Base-by-base conservation (phyloP, 306 rosid genomes). In the Quercus bicolor region DNA sequence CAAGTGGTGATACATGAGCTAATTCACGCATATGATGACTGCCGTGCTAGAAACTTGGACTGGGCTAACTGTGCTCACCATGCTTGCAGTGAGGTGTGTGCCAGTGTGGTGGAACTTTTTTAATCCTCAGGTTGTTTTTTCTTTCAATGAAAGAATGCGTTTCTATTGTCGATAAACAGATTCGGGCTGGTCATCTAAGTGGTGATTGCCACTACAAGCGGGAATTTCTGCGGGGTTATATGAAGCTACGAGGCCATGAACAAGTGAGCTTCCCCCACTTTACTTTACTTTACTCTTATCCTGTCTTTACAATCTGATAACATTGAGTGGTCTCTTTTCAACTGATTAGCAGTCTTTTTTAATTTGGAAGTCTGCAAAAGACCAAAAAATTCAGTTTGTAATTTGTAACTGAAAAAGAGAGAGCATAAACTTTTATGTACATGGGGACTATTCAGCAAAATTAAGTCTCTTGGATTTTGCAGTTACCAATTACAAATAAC, bases 181-280 rank as follows among this genome's bases (percentile, higher is more conserved):
- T 94, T 79, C 88, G 98, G 76, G 93, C 98, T 60, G 89, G 87
- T 74, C 97, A 94, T 90, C 83, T 94, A 40, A 94, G 97, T 68
- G 98, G 98, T 77, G 97, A 94, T 82, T 92, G 98, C 77, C 98
- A 92, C 89, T 94, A 78, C 75, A 92, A 94, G 77, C 87, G 92
- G 78, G 98, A 92, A 83, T 80, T 94, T 29, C 78, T 94, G 71
- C 87, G 92, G 69, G 92, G 95, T 76, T 77, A 70, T 78, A 4
- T 86, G 72, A 92, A 86, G 68, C 61, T 94, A 52, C 85, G 88
- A 65, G 97, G 97, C 80, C 97, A 94, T 40, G 95, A 91, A 82
- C 97, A 89, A 81, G 98, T 94, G 87, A 16, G 81, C 56, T 40
- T 8, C 45, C 45, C 45, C 45, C 45, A 37, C 11, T 37, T 37